These are phyloP conservation scores for Peziza echinospora DNA, from an alignment of 495 filamentous ascomycete genomes.

Conservation along the genomic window DNA sequence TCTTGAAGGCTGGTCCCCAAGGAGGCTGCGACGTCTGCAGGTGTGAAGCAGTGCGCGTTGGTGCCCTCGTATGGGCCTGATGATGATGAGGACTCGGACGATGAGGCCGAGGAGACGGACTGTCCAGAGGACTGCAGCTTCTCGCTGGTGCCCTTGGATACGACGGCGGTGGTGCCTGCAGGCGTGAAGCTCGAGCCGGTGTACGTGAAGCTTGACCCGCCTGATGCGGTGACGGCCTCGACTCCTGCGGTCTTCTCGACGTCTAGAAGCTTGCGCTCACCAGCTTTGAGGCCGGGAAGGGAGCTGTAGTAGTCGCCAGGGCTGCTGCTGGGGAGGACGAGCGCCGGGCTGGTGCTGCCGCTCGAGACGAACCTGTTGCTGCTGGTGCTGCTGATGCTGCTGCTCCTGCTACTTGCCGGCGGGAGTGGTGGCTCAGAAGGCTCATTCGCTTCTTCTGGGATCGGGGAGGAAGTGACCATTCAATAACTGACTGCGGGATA, in stretches of 20 bases:
- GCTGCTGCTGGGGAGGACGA: background rate
- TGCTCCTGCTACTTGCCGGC: no score
- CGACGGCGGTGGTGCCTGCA: background rate
- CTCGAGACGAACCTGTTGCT: background rate
- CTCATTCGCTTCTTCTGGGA: slow-evolving; percentile 1
- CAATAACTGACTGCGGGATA: no score
- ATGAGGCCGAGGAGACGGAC: no score
- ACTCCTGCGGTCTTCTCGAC: no score
- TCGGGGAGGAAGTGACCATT: background rate
- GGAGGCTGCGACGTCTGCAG: slow-evolving; percentile 7
- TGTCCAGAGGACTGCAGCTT: no score
- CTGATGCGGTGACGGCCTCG: no score
- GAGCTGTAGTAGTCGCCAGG: background rate
- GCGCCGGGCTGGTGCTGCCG: background rate
- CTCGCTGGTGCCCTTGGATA: no score
- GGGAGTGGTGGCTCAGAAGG: background rate
- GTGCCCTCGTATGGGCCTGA: no score
- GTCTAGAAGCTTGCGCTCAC: background rate
- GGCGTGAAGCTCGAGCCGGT: no score
- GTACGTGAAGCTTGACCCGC: no score
- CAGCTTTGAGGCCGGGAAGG: background rate
- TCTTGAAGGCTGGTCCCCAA: slow-evolving; percentile 9
- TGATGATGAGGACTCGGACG: no score
- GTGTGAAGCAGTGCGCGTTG: background rate
- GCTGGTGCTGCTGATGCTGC: no score